Evolutionary conservation across 2,329 filamentous ascomycete species (phyloP), one percentile per base, ranked within the genome.

Genomic region (Verticillium alfalfae): DNA sequence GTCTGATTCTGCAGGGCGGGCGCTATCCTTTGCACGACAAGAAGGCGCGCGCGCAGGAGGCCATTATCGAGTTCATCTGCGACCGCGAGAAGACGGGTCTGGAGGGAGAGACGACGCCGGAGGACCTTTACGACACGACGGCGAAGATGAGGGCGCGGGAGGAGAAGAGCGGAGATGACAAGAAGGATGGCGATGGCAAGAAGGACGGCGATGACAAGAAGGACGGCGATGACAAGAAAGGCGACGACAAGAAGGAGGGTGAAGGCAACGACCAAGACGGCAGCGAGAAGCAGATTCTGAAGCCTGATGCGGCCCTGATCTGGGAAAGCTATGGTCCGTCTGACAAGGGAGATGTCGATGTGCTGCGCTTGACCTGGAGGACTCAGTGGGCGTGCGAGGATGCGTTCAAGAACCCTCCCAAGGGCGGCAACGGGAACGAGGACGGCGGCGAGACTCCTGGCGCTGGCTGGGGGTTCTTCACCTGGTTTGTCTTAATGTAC

Each of bases 401-500:
- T 41, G 65, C 65, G 5, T 70, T 74, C 69, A 68, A 73, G 34
- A 67, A 75, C 59, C 70, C 71, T 58, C 73, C 73, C 34, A 75
- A 71, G 41, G 77, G 79, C 39, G 78, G 78, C 67, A 76, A 78
- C 57, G 76, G 80, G 16, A 78, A 77, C 10, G 78, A 80, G 52
- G 76, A 75, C 22, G 67, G 71, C 61, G 70, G 71, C 45, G 67
- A 71, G 52, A 73, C 77, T 62, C 78, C 79, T 62, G 79, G 81
- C 60, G 75, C 75, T 18, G 83, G 86, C 71, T 98, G 94, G 95
- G 95, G 95, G 1, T 95, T 97, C 81, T 98, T 98, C 71, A 97
- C 94, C 18, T 99, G 95, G 95, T 85, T 98, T 70, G 86, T 98
- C 67, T 88, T 99, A 67, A 87, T 98, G 93, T 96, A 78, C 82